Percentiles rank a stretch among this genome's conserved stretches.
Conservation (phyloP, 139 green algal species). For the Desmodesmus armatus region DNA sequence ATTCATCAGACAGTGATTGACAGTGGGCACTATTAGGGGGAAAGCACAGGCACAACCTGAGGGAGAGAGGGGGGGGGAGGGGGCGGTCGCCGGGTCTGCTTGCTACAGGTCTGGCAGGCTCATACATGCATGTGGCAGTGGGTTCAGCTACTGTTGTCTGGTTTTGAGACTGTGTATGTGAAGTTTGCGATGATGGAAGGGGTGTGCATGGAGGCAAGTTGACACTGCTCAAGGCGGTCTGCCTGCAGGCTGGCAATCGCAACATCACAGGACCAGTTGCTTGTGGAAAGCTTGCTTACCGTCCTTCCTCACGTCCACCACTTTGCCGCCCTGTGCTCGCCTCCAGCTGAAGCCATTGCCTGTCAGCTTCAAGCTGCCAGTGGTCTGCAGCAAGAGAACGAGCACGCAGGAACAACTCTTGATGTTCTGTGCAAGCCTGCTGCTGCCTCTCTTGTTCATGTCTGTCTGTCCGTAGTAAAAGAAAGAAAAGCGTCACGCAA, state of each 20-base stretch:
- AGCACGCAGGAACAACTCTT: not conserved
- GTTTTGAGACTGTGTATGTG: not conserved
- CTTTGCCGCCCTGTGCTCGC: slow-evolving; percentile 56
- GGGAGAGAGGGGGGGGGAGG: not conserved
- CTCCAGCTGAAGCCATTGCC: slow-evolving; percentile 64
- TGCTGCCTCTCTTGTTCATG: not conserved
- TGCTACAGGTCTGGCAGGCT: not conserved
- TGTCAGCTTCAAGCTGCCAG: slow-evolving; percentile 58
- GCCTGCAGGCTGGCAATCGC: not conserved
- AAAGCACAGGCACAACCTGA: not conserved
- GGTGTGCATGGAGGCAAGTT: not conserved
- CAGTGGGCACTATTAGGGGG: not conserved
- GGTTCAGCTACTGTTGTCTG: not conserved
- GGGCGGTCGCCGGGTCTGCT: not conserved
- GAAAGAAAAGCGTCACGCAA: too few relatives aligned
- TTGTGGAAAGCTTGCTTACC: slow-evolving; percentile 42
- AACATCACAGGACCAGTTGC: not conserved
- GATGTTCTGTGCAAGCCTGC: too few relatives aligned
- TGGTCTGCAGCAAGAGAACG: slow-evolving; percentile 51
- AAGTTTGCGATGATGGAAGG: not conserved
- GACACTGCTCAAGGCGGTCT: not conserved
- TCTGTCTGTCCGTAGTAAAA: not conserved
- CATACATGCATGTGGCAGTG: not conserved
- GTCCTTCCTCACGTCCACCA: slow-evolving; percentile 62
- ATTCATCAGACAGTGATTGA: not conserved